Base-by-base conservation (phyloP, 768 basidiomycete species). In the Tylopilus rubrobrunneus region DNA sequence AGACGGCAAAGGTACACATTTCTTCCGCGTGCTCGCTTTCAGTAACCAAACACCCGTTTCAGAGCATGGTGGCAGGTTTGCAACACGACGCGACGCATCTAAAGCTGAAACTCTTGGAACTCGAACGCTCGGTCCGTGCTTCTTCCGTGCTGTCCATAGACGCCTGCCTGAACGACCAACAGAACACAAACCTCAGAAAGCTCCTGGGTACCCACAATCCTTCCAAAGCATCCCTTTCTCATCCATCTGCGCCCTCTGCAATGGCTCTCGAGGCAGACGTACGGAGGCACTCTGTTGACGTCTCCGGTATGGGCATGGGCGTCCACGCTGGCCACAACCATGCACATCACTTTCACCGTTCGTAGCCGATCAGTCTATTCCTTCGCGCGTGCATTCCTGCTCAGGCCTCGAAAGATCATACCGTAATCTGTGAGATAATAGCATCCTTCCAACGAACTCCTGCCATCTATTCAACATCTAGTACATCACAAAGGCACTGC, bases 41-140 rank as follows among this genome's bases (percentile, higher is more conserved):
- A 19, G 19, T 19, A 19, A 19, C 51, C 12, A 19, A 36, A 15
- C 31, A 27, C 29, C 28, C 23, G 6, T 3, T 28, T n/a, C 51
- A 89, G 87, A 86, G 85, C 58, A 87, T 87, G 82, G 83, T 89
- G 4, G 76, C 86, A 0, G 83, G 83, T 25, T 75, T 89, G 6
- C 84, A 87, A 47, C 78, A 85, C 62, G 87, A 89, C 56, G 75
- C 78, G 4, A 77, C 80, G 1, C 71, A 82, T 4, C 68, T 78
- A 17, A 82, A 81, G 51, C 67, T 87, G 45, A 85, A 84, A 56
- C 72, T 88, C 29, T 74, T 87, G 42, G 86, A 89, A 61, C 73
- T 89, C 25, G 78, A 88, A 62, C 78, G 86, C 56, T 80, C 84
- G 19, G 87, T 88, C 58, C 15, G 52, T 44, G 33, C 23, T 39